These are phyloP conservation scores for Fraxinus dipetala DNA, from an alignment of 305 asterid genomes.

Conservation along the genomic window DNA sequence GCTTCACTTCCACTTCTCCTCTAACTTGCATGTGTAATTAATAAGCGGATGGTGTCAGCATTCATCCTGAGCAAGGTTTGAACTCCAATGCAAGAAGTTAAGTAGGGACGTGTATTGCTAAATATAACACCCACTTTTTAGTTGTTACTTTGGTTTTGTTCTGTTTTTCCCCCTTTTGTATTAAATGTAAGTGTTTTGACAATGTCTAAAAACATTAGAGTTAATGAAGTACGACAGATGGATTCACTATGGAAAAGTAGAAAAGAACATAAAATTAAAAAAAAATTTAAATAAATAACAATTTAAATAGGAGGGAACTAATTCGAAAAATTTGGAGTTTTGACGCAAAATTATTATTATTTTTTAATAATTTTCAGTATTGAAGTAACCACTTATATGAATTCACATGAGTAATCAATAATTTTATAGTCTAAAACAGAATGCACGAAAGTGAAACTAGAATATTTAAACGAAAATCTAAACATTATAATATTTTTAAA, in stretches of 20 bases:
- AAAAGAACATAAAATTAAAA: no score
- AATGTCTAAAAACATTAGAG: not conserved
- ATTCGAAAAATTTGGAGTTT: not conserved
- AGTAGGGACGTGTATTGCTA: not conserved
- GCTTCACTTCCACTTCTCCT: not conserved
- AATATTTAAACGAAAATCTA: no score
- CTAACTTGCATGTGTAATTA: no score
- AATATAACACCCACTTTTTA: not conserved
- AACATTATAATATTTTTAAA: no score
- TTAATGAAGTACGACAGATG: not conserved
- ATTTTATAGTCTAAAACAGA: not conserved
- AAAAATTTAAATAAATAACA: no score
- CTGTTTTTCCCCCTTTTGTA: no score
- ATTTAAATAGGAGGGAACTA: not conserved
- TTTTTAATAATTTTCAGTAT: no score
- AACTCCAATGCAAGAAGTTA: not conserved
- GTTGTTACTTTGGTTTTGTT: no score
- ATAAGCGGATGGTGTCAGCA: not conserved
- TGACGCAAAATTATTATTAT: no score
- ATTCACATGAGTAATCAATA: not conserved
- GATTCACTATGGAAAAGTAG: not conserved
- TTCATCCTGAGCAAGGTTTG: not conserved
- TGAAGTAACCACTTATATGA: not conserved
- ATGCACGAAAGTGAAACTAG: not conserved
- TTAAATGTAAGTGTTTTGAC: not conserved